Percentiles rank a stretch among this genome's conserved stretches.
Evolutionary conservation across 1,284 basidiomycete genomes (phyloP).

Genomic region (Marasmius fiardii): DNA sequence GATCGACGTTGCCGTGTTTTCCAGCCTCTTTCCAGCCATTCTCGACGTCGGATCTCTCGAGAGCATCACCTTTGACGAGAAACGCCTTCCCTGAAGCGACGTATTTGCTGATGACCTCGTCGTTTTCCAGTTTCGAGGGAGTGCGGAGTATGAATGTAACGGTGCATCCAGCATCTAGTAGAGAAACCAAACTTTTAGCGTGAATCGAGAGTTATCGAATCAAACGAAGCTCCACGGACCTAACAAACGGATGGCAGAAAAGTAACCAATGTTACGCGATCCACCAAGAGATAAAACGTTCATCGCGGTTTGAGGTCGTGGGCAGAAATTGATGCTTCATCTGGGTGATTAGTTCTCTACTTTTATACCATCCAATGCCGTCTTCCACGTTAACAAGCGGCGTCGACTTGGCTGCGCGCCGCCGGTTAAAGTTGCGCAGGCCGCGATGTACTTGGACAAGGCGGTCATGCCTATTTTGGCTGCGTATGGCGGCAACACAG

Average conservation of each 20-base stretch:
- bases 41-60: constrained; percentile 39
- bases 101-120: constrained; percentile 38
- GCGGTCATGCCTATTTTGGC: no score
- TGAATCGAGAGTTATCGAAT: neutral
- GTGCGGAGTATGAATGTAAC: constrained; percentile 51
- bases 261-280: constrained; percentile 64
- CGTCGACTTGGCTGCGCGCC: no score
- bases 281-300: constrained; percentile 52
- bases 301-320: neutral
- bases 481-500: no score
- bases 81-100: constrained; percentile 39
- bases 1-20: constrained; percentile 32
- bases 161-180: constrained; percentile 40
- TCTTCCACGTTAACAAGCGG: no score
- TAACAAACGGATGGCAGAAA: constrained; percentile 45
- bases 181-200: neutral
- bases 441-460: no score
- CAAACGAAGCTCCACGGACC: constrained; percentile 27
- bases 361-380: no score
- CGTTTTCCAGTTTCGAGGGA: constrained; percentile 40
- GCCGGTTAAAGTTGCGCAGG: no score
- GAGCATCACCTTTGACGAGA: constrained; percentile 50
- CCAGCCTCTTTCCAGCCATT: constrained; percentile 41
- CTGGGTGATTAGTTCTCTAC: no score
- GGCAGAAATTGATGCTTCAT: no score